phyloP scores from a whole-genome alignment of 2,329 filamentous ascomycete genomes.

The Trichoderma lentiforme region DNA sequence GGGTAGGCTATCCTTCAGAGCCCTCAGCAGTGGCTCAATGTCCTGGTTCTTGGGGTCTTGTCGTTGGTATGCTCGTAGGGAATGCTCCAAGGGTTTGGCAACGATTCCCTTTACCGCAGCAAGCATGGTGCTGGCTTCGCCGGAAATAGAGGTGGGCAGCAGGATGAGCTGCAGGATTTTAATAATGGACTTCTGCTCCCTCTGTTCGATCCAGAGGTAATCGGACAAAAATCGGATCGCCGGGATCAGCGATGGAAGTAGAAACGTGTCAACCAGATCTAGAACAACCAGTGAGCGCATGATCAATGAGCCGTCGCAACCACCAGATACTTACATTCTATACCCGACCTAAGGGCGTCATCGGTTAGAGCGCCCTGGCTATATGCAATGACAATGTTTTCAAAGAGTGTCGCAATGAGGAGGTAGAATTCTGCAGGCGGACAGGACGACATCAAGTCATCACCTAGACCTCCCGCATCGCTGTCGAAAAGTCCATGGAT shows the following conservation, averaged over 20 bases:
- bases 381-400: constrained; percentile 69
- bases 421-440: constrained; percentile 80
- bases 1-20: constrained; percentile 58
- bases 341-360: constrained; percentile 67
- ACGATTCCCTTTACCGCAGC: constrained; percentile 68
- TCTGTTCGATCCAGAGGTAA: constrained; percentile 64
- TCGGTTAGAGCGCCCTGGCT: constrained; percentile 63
- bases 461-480: constrained; percentile 69
- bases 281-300: neutral
- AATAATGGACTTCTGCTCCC: constrained; percentile 65
- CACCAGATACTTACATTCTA: constrained; percentile 61
- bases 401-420: constrained; percentile 72
- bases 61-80: constrained; percentile 63
- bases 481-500: constrained; percentile 73
- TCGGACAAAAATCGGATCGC: constrained; percentile 69
- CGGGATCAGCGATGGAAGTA: constrained; percentile 73
- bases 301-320: neutral
- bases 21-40: constrained; percentile 65
- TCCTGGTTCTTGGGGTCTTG: constrained; percentile 65
- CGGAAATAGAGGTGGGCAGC: constrained; percentile 65
- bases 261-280: constrained; percentile 76
- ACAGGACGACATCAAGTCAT: constrained; percentile 79
- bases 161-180: constrained; percentile 71
- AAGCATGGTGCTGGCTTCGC: constrained; percentile 69
- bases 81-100: constrained; percentile 64